Evolutionary conservation across 768 basidiomycete genomes (phyloP).

Genomic region (Cubamyces sp.): DNA sequence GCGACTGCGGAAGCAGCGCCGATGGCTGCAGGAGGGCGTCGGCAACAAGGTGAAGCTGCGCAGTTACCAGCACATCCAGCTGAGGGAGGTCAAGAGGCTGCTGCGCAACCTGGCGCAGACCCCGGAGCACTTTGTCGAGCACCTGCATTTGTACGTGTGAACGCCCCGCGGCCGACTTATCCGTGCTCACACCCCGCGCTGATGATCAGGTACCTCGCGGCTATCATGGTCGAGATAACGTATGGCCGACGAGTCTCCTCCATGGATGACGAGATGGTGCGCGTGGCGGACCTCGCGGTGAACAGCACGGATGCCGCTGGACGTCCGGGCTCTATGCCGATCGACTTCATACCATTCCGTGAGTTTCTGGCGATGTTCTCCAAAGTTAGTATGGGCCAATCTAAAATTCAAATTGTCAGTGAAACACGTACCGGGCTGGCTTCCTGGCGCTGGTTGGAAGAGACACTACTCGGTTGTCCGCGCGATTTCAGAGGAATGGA

Average conservation of each 20-base stretch:
- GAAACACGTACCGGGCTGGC: slow-evolving; percentile 35
- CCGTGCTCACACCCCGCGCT: not conserved
- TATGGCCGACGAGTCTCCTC: slow-evolving; percentile 35
- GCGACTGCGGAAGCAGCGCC: slow-evolving; percentile 17
- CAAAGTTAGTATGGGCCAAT: too few species aligned
- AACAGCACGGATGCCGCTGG: slow-evolving; percentile 18
- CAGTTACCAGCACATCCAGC: slow-evolving; percentile 19
- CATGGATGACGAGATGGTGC: slow-evolving; percentile 33
- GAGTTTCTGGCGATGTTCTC: not conserved
- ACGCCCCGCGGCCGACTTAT: too few species aligned
- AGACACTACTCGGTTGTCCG: slow-evolving; percentile 23
- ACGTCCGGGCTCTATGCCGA: slow-evolving; percentile 24
- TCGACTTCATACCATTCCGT: slow-evolving; percentile 31
- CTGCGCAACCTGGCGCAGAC: slow-evolving; percentile 13
- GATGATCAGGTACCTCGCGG: slow-evolving; percentile 30
- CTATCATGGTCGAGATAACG: slow-evolving; percentile 33
- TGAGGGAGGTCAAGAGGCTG: slow-evolving; percentile 10
- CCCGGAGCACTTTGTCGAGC: slow-evolving; percentile 12
- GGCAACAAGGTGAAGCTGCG: not conserved
- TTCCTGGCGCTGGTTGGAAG: slow-evolving; percentile 40
- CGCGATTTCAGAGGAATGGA: slow-evolving; percentile 23
- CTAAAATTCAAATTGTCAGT: slow-evolving; percentile 15
- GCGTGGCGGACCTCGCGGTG: slow-evolving; percentile 24
- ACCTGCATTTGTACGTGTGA: slow-evolving; percentile 1
- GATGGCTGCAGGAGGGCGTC: slow-evolving; percentile 23